phyloP scores from a whole-genome alignment of 2,329 filamentous ascomycete genomes.

The Xylogone sp. region DNA sequence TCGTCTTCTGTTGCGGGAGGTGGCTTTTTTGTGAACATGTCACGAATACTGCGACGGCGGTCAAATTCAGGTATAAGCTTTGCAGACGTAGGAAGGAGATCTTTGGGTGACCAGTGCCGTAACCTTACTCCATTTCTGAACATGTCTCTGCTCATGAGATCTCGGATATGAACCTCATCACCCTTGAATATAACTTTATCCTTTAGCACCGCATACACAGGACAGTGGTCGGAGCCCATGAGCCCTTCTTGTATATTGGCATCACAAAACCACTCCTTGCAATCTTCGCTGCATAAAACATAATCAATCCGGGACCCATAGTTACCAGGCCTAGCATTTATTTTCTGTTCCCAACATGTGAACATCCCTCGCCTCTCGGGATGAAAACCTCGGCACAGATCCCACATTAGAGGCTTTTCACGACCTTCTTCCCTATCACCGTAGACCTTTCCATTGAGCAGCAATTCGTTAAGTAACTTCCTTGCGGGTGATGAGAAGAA shows the following conservation, averaged over 20 bases:
- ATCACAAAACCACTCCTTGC: constrained; percentile 75
- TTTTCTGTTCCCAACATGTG: constrained; percentile 93
- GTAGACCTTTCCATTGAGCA: constrained; percentile 67
- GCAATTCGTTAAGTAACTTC: constrained; percentile 79
- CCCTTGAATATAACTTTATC: constrained; percentile 53
- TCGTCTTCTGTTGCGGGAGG: constrained; percentile 12
- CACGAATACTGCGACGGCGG: constrained; percentile 77
- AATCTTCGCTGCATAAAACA: constrained; percentile 74
- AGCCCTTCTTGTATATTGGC: constrained; percentile 90
- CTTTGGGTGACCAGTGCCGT: constrained; percentile 62
- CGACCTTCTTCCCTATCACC: constrained; percentile 65
- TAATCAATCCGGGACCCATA: constrained; percentile 93
- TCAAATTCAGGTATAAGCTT: constrained; percentile 86
- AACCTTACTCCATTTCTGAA: constrained; percentile 65
- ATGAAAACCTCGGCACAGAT: constrained; percentile 80
- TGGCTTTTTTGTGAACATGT: constrained; percentile 76
- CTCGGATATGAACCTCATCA: constrained; percentile 51
- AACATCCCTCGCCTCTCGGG: constrained; percentile 84
- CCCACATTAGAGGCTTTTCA: constrained; percentile 71
- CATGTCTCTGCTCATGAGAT: constrained; percentile 78
- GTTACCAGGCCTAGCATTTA: constrained; percentile 93
- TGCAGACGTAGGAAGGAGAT: constrained; percentile 71
- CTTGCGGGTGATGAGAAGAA: constrained; percentile 71
- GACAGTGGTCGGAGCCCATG: constrained; percentile 95
- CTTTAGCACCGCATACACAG: constrained; percentile 75